Percentiles rank a stretch among this genome's conserved stretches.
Evolutionary conservation across 305 asterid genomes (phyloP).

Genomic region (Fraxinus paxiana): DNA sequence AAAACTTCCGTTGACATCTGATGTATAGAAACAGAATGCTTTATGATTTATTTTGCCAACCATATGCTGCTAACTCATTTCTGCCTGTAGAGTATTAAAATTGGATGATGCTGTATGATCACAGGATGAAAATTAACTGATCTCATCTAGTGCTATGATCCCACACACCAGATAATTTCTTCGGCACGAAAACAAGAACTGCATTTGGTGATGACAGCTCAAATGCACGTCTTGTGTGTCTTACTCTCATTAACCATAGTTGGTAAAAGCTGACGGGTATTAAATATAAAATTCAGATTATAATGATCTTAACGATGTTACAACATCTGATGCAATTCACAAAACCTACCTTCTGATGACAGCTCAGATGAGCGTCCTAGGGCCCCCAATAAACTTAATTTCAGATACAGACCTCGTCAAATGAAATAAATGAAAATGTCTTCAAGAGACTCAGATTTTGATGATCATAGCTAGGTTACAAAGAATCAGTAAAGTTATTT

Average conservation of each 20-base stretch:
- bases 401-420: neutral
- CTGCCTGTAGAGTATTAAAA: neutral
- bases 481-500: neutral
- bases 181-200: neutral
- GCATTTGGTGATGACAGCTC: neutral
- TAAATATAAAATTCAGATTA: neutral
- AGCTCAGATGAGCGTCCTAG: neutral
- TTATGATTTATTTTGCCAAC: neutral
- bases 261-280: neutral
- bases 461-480: neutral
- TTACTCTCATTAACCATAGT: neutral
- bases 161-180: neutral
- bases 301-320: neutral
- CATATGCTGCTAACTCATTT: neutral
- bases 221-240: neutral
- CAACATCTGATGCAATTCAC: conserved; percentile 1
- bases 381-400: neutral
- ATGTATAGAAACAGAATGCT: neutral
- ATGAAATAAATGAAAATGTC: neutral
- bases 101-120: neutral
- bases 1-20: neutral
- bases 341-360: neutral
- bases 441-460: neutral
- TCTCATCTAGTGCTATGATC: neutral
- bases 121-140: neutral